A percentile compares a stretch with the other conserved stretches of the same genome.
phyloP scores from a whole-genome alignment of 148 eudicot species.

The Selenicereus undatus region DNA sequence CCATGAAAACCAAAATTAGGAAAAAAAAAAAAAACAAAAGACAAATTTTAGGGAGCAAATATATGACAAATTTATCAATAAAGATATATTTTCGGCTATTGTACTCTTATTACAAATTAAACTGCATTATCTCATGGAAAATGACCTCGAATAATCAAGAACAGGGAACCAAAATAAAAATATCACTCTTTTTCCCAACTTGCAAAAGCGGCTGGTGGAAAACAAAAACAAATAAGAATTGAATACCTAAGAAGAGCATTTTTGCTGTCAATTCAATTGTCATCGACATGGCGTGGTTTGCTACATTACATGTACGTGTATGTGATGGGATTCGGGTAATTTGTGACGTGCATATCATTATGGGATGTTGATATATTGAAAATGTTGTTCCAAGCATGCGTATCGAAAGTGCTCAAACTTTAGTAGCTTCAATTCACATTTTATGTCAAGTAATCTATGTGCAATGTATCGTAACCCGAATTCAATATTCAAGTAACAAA shows the following conservation, averaged over 20 bases:
- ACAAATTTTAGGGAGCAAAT: background rate
- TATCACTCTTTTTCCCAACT: constrained; percentile 3
- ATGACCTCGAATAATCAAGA: background rate
- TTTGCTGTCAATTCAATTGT: background rate
- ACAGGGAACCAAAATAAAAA: background rate
- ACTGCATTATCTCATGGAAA: background rate
- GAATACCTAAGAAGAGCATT: background rate
- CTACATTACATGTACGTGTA: background rate
- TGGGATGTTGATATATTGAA: background rate
- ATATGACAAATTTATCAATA: background rate
- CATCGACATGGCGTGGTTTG: background rate
- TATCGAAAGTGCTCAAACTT: too few relatives aligned
- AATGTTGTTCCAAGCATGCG: background rate
- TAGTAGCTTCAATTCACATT: too few relatives aligned
- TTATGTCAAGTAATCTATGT: too few relatives aligned
- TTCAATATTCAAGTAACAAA: background rate
- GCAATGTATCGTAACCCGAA: too few relatives aligned
- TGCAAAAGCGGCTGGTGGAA: background rate
- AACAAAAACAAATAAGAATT: constrained; percentile 1
- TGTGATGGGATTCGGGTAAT: background rate
- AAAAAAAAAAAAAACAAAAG: too few relatives aligned
- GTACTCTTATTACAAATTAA: background rate
- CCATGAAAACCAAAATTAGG: background rate
- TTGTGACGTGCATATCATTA: background rate
- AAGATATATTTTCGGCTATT: too few relatives aligned